Percentiles rank a stretch among this genome's conserved stretches.
phyloP scores from a whole-genome alignment of 768 basidiomycete genomes.

The Leccinum truebloodii region DNA sequence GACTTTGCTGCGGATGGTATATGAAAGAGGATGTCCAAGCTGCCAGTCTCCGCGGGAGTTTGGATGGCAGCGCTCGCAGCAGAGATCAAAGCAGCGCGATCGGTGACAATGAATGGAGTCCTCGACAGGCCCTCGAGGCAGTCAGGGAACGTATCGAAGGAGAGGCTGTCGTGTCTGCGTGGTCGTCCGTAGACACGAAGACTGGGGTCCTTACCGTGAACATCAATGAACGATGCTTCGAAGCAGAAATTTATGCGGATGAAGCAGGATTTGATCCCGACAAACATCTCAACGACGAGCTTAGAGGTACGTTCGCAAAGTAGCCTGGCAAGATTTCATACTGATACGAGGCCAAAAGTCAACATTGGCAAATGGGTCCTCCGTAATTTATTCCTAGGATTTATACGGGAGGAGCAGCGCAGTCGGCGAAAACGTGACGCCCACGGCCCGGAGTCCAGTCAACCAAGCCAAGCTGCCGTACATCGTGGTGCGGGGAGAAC shows the following conservation, averaged over 20 bases:
- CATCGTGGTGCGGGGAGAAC: constrained; percentile 26
- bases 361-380: constrained; percentile 93
- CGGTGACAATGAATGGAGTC: constrained; percentile 57
- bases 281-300: constrained; percentile 70
- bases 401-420: constrained; percentile 71
- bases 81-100: constrained; percentile 34
- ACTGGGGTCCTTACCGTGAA: constrained; percentile 87
- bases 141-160: constrained; percentile 94
- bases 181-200: constrained; percentile 90
- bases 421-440: constrained; percentile 36
- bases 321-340: constrained; percentile 3
- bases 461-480: constrained; percentile 14
- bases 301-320: constrained; percentile 59
- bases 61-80: constrained; percentile 35
- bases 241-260: constrained; percentile 94
- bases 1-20: constrained; percentile 74
- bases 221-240: constrained; percentile 85
- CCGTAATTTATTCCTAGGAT: constrained; percentile 79
- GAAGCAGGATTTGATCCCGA: constrained; percentile 74
- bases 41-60: constrained; percentile 52
- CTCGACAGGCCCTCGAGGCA: constrained; percentile 81
- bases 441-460: constrained; percentile 20
- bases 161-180: constrained; percentile 80
- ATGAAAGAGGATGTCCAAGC: constrained; percentile 62
- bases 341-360: constrained; percentile 47